A percentile compares a stretch with the other conserved stretches of the same genome.
Evolutionary conservation across 2,329 filamentous ascomycete genomes (phyloP).

Genomic region (Diaporthe sp.): DNA sequence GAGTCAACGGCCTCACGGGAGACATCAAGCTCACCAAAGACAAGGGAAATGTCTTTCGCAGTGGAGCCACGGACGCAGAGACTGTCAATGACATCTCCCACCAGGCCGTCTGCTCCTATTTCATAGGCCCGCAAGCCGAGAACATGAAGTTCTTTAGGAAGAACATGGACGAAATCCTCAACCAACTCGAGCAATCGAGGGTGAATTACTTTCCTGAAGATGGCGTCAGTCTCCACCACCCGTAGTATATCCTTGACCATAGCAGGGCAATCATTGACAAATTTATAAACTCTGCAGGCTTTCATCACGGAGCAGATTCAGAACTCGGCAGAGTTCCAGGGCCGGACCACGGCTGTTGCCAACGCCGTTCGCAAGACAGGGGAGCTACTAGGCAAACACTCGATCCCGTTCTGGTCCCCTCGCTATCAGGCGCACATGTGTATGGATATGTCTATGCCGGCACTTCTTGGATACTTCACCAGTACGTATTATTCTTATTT

Average conservation of each 20-base stretch:
- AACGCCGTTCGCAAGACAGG: conserved; percentile 53
- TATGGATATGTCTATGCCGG: conserved; percentile 58
- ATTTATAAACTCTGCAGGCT: conserved; percentile 34
- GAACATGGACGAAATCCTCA: conserved; percentile 54
- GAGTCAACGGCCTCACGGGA: conserved; percentile 8
- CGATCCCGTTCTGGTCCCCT: conserved; percentile 62
- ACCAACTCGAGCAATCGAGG: conserved; percentile 60
- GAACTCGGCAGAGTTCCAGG: conserved; percentile 51
- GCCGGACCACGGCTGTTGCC: conserved; percentile 46
- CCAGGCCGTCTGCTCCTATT: conserved; percentile 42
- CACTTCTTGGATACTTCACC: conserved; percentile 61
- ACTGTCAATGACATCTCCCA: conserved; percentile 34
- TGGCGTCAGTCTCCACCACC: conserved; percentile 46
- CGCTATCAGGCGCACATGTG: conserved; percentile 63
- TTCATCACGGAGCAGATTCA: conserved; percentile 56
- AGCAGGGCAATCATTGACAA: conserved; percentile 39
- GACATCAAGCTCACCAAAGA: conserved; percentile 29
- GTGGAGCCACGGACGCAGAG: background rate
- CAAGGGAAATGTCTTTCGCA: conserved; percentile 34
- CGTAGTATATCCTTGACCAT: background rate
- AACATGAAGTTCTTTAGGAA: conserved; percentile 42
- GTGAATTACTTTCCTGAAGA: conserved; percentile 47
- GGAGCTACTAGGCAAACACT: conserved; percentile 56
- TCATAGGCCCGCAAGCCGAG: conserved; percentile 43
- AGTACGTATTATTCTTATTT: conserved; percentile 38